Evolutionary conservation across 1,139 yeast species (phyloP).

Genomic region (Diutina catenulata): DNA sequence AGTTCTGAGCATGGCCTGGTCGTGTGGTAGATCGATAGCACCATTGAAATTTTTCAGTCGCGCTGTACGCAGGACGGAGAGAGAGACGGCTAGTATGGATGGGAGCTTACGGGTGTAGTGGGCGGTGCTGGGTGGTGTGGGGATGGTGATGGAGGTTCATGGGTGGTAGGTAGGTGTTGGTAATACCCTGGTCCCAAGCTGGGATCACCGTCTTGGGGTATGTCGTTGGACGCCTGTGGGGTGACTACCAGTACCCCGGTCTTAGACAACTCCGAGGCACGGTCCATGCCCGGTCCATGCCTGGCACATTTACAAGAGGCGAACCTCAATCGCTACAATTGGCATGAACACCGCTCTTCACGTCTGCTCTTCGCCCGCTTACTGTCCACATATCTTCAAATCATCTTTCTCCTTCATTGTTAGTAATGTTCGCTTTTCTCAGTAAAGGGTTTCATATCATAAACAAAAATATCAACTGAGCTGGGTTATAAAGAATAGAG

Average conservation of each 20-base stretch:
- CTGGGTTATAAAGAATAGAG: slow-evolving; percentile 29
- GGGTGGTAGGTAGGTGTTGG: too few species aligned
- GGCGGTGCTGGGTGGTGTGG: too few species aligned
- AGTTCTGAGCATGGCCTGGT: neutral
- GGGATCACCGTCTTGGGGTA: too few species aligned
- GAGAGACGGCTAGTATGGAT: neutral
- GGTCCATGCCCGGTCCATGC: too few species aligned
- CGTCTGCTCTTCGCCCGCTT: neutral
- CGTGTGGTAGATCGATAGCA: neutral
- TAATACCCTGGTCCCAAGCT: too few species aligned
- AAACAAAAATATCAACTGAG: slow-evolving; percentile 42
- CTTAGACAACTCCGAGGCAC: too few species aligned
- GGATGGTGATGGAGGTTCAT: neutral
- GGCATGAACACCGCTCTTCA: too few species aligned
- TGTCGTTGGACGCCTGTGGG: too few species aligned
- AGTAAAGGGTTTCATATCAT: slow-evolving; percentile 27
- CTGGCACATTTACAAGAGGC: too few species aligned
- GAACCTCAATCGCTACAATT: too few species aligned
- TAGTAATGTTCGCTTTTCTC: slow-evolving; percentile 22
- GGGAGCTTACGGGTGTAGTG: neutral
- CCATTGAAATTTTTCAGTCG: neutral
- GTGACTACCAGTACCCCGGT: too few species aligned
- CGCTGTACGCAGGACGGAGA: too few species aligned
- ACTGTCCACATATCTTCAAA: neutral
- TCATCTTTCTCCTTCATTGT: slow-evolving; percentile 6